A percentile compares a stretch with the other conserved stretches of the same genome.
Evolutionary conservation across 202 grass and related monocot species (phyloP).

Genomic region (Carex arenaria): DNA sequence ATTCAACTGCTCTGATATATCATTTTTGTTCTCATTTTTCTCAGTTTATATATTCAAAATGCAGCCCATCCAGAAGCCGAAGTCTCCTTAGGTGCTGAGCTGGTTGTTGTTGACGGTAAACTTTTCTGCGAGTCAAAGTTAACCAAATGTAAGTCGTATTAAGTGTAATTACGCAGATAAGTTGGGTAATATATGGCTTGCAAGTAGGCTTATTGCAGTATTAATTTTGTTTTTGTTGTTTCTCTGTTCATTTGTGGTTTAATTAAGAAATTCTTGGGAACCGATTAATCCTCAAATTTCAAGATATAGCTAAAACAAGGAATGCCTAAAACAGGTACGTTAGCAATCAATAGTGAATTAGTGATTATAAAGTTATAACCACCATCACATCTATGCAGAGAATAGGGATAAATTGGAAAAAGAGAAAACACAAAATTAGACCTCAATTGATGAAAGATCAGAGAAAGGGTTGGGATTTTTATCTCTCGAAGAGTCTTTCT

Average conservation of each 20-base stretch:
- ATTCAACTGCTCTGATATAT: not conserved
- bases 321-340: not conserved
- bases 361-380: not conserved
- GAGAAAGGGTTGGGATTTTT: slow-evolving; percentile 62
- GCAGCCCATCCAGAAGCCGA: slow-evolving; percentile 93
- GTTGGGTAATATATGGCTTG: not conserved
- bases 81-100: slow-evolving; percentile 49
- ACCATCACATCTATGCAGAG: not conserved
- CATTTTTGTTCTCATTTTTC: not conserved
- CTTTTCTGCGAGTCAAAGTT: slow-evolving; percentile 49
- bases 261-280: not conserved
- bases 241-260: not conserved
- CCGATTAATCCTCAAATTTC: not conserved
- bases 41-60: slow-evolving; percentile 49
- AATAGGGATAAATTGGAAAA: slow-evolving; percentile 8
- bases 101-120: slow-evolving; percentile 46
- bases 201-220: not conserved
- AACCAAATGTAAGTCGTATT: not conserved
- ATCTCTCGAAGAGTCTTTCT: slow-evolving; percentile 40
- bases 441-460: slow-evolving; percentile 91
- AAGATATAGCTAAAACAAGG: not conserved
- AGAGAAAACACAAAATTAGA: slow-evolving; percentile 26
- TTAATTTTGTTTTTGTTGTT: not conserved
- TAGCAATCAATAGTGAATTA: not conserved
- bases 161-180: not conserved